Evolutionary conservation across 495 filamentous ascomycete species (phyloP).

Genomic region (Hypoxylon trugodes): DNA sequence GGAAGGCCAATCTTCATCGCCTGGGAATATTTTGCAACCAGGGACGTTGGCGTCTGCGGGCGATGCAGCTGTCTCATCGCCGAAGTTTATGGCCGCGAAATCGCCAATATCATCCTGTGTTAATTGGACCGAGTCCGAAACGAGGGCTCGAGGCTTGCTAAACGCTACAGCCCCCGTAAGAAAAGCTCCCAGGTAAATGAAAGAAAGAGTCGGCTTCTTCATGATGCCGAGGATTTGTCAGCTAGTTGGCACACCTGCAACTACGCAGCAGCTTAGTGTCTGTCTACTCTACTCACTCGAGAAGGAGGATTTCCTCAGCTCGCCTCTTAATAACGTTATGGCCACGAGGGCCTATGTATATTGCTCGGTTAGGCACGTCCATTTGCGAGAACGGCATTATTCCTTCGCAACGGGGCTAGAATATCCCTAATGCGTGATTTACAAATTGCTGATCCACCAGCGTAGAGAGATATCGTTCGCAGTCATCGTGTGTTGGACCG

Average conservation of each 20-base stretch:
- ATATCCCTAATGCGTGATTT: background rate
- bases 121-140: conserved; percentile 45
- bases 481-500: conserved; percentile 5
- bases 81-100: conserved; percentile 49
- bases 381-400: background rate
- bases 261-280: background rate
- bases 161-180: conserved; percentile 1
- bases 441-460: conserved; percentile 2
- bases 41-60: background rate
- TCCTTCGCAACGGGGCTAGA: background rate
- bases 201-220: conserved; percentile 71
- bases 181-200: conserved; percentile 58
- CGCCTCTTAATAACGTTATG: conserved; percentile 6
- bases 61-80: conserved; percentile 29
- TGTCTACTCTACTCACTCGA: too few relatives aligned
- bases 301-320: background rate
- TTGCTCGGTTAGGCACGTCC: background rate
- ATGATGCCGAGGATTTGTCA: conserved; percentile 49
- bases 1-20: conserved; percentile 58
- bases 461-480: background rate
- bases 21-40: conserved; percentile 62
- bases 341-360: conserved; percentile 28
- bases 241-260: too few relatives aligned
- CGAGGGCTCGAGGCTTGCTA: conserved; percentile 24
- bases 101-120: conserved; percentile 39